Evolutionary conservation across 1,284 basidiomycete genomes (phyloP).

Genomic region (Cutaneotrichosporon dermatis): DNA sequence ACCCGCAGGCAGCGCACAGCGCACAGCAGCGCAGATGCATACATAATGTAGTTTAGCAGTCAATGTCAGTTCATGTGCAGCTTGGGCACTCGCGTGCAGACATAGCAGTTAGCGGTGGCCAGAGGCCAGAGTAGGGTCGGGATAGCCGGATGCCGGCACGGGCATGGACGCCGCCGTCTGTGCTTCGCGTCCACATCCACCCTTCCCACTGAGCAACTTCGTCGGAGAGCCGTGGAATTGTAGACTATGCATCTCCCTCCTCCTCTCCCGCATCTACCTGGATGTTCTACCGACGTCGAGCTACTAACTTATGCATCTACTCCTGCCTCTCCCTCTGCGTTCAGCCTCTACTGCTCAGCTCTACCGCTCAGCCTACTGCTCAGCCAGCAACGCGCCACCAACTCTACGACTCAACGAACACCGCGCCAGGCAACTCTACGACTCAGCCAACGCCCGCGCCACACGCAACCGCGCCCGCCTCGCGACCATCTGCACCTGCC

Average conservation of each 20-base stretch:
- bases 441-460: slow-evolving; percentile 4
- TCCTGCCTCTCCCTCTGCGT: background rate
- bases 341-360: too few relatives aligned
- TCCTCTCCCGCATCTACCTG: too few relatives aligned
- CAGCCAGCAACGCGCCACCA: too few relatives aligned
- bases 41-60: background rate
- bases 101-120: background rate
- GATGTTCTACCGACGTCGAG: too few relatives aligned
- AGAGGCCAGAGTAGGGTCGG: background rate
- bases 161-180: background rate
- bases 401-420: too few relatives aligned
- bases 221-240: too few relatives aligned
- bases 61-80: too few relatives aligned
- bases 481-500: slow-evolving; percentile 4
- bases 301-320: background rate
- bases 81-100: too few relatives aligned
- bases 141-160: background rate
- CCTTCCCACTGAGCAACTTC: too few relatives aligned
- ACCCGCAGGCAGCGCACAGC: background rate
- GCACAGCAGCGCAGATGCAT: background rate
- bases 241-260: too few relatives aligned
- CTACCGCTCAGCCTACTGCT: too few relatives aligned
- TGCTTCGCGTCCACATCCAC: too few relatives aligned
- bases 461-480: slow-evolving; percentile 8
- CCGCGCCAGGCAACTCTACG: background rate